These are phyloP conservation scores for Hygrophoropsis aurantiaca DNA, from an alignment of 768 basidiomycete genomes.

Conservation along the genomic window DNA sequence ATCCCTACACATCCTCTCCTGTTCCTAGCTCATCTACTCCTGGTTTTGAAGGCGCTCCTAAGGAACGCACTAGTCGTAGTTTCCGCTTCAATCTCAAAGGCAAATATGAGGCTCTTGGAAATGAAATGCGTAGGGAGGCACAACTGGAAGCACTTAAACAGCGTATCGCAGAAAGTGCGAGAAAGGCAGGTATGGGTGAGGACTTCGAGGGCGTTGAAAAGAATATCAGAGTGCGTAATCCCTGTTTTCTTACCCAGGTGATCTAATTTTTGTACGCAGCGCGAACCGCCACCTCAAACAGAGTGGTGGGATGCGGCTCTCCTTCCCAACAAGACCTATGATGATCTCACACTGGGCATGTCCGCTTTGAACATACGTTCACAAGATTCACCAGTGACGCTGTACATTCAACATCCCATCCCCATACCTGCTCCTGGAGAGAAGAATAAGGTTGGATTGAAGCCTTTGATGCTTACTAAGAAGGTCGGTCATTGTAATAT, in stretches of 20 bases:
- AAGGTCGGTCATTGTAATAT: conserved; percentile 46
- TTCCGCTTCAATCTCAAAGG: conserved; percentile 93
- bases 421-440: conserved; percentile 91
- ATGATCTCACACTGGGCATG: conserved; percentile 63
- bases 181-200: conserved; percentile 92
- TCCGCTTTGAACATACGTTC: conserved; percentile 63
- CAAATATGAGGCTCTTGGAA: conserved; percentile 77
- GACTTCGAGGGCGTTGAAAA: conserved; percentile 91
- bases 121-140: conserved; percentile 68
- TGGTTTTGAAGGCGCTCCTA: conserved; percentile 72
- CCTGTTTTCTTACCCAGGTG: background rate
- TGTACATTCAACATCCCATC: conserved; percentile 96
- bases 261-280: conserved; percentile 38
- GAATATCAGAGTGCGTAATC: conserved; percentile 68
- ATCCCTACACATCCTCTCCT: conserved; percentile 71
- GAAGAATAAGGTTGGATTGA: conserved; percentile 73
- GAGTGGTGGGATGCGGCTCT: conserved; percentile 98
- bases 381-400: conserved; percentile 73
- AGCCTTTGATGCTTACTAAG: conserved; percentile 90
- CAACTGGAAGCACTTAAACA: conserved; percentile 91
- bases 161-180: conserved; percentile 88
- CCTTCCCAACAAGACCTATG: conserved; percentile 77
- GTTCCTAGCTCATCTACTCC: conserved; percentile 38
- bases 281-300: conserved; percentile 81
- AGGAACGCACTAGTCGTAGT: conserved; percentile 64